A percentile compares a stretch with the other conserved stretches of the same genome.
Conservation (phyloP, 805 yeast genomes). For the Saccharomycopsis olivae region DNA sequence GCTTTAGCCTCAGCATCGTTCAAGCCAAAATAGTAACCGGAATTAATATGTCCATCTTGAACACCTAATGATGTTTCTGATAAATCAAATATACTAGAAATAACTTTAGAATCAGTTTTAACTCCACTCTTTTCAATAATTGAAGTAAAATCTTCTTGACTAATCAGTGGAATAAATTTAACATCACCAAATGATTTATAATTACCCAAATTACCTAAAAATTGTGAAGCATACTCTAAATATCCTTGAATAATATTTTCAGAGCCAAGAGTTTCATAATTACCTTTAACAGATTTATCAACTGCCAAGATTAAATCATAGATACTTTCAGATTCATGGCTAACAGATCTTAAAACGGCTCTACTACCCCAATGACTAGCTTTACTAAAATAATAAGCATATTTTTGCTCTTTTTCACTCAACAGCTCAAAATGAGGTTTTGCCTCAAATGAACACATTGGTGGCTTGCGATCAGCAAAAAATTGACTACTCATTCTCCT, state of each 20-base stretch:
- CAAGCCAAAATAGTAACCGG: constrained; percentile 59
- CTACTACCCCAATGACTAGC: constrained; percentile 82
- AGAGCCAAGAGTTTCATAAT: constrained; percentile 29
- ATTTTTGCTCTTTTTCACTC: constrained; percentile 47
- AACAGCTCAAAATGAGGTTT: constrained; percentile 58
- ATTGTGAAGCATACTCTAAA: constrained; percentile 68
- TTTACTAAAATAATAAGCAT: constrained; percentile 75
- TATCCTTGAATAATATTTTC: constrained; percentile 33
- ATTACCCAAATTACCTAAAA: constrained; percentile 64
- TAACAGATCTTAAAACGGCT: constrained; percentile 69
- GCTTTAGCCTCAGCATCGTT: constrained; percentile 54
- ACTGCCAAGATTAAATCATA: constrained; percentile 57
- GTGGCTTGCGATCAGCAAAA: constrained; percentile 54
- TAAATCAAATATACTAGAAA: constrained; percentile 35
- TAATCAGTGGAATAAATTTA: constrained; percentile 66
- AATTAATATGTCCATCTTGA: constrained; percentile 36
- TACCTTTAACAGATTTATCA: constrained; percentile 40
- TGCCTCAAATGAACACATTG: constrained; percentile 61
- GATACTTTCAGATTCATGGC: constrained; percentile 69
- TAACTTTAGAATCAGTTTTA: constrained; percentile 33
- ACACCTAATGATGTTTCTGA: constrained; percentile 60
- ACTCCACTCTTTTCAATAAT: constrained; percentile 35
- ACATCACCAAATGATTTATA: constrained; percentile 84
- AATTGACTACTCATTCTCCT: constrained; percentile 19
- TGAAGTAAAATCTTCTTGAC: constrained; percentile 35